Evolutionary conservation across 495 filamentous ascomycete species (phyloP).

Genomic region (Letharia columbiana): DNA sequence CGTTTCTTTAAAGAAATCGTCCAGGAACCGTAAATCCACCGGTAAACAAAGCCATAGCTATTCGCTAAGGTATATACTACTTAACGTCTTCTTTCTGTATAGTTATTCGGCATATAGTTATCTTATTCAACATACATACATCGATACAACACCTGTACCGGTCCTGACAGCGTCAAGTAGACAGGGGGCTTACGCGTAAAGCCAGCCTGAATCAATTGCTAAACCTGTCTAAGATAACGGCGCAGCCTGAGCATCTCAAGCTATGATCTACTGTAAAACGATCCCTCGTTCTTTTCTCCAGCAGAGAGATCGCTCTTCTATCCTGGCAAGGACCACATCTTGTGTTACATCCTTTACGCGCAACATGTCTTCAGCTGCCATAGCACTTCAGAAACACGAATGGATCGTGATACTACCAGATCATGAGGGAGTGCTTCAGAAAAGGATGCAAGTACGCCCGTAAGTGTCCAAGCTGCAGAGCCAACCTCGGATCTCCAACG

Average conservation of each 20-base stretch:
- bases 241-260: background rate
- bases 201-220: no score
- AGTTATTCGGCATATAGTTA: no score
- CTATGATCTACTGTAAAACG: background rate
- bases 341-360: background rate
- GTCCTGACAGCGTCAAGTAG: no score
- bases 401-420: constrained; percentile 85
- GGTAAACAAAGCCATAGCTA: no score
- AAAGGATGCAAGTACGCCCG: constrained; percentile 64
- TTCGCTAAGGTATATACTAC: no score
- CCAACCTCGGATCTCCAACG: constrained; percentile 1
- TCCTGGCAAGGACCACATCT: background rate
- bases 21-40: no score
- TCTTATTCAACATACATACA: no score
- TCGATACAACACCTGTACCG: no score
- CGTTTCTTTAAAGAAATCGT: no score
- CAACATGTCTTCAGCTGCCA: constrained; percentile 19
- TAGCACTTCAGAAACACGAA: constrained; percentile 50
- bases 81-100: no score
- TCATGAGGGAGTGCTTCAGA: constrained; percentile 52
- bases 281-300: background rate
- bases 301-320: background rate
- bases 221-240: no score
- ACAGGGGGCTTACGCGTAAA: no score
- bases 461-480: constrained; percentile 36